Evolutionary conservation across 768 basidiomycete species (phyloP), one percentile per base, ranked within the genome.

Genomic region (Brasilioporus rufonigricans): DNA sequence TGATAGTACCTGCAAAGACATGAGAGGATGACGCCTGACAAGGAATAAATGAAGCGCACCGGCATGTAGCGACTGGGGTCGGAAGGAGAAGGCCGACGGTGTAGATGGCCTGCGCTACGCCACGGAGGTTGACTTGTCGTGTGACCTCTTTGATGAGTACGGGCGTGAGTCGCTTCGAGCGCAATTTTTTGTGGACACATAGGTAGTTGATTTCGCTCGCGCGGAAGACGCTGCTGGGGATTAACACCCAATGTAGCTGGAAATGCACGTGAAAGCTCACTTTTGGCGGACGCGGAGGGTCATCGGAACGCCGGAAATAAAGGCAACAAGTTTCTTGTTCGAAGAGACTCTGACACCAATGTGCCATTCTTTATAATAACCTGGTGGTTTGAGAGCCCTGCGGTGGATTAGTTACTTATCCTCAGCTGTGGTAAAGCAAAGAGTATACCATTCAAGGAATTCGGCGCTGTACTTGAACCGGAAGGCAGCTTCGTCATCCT

Each of bases 141-240:
- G 97, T 98, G 24, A 98, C 89, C 67, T 99, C 97, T 69, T 97
- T 97, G 74, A 99, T 98, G 47, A 99, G 80, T 13, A 98, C 91
- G 1, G 97, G 97, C 0, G 97, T 87, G 23, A 98, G 77, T 38
- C 97, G 89, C 70, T 98, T 98, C 0, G 93, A 91, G 18, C 97
- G 88, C 33, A 98, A 76, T 72, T 97, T 98, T 77, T 99, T 99
- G 80, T 97, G 95, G 1, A 98, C 86, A 64, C 93, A 96, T 47
- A 99, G 87, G 73, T 91, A 98, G 71, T 98, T 99, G 76, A 99
- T 95, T 72, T 98, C 97, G 68, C 86, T 86, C 39, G 85, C 83
- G 27, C 72, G 74, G 65, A 98, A 79, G 6, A 77, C 72, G 44
- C 91, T 94, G 56, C 33, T 54, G 63, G 26, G n/a, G 14, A 38